Evolutionary conservation across 805 yeast genomes (phyloP).

Genomic region (Sugiyamaella smithiae): DNA sequence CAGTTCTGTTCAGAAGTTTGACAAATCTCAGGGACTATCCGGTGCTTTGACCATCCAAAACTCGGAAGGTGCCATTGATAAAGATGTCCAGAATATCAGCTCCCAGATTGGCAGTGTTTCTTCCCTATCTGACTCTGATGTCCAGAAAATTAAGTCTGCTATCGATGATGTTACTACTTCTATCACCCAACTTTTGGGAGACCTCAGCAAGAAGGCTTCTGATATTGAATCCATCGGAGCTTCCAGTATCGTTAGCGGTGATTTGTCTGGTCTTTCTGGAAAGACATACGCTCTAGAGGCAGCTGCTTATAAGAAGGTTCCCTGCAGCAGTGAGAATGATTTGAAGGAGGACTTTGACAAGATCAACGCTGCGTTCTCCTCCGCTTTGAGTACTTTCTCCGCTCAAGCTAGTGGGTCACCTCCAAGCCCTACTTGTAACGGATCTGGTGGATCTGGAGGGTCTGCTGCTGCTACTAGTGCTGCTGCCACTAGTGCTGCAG

Average conservation of each 20-base stretch:
- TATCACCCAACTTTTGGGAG: conserved; percentile 22
- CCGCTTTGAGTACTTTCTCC: conserved; percentile 16
- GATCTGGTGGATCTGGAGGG: conserved; percentile 11
- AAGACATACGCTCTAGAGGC: conserved; percentile 25
- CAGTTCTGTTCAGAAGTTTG: conserved; percentile 14
- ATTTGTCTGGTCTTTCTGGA: conserved; percentile 23
- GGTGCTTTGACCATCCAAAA: conserved; percentile 33
- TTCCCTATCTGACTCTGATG: conserved; percentile 17
- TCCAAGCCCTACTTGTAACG: conserved; percentile 12
- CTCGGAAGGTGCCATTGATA: conserved; percentile 22
- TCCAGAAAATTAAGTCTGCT: conserved; percentile 11
- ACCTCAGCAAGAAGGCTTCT: conserved; percentile 24
- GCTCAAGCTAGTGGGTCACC: conserved; percentile 12
- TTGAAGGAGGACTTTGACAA: conserved; percentile 16
- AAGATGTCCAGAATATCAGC: conserved; percentile 18
- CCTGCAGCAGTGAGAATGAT: conserved; percentile 18
- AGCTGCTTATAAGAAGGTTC: conserved; percentile 19
- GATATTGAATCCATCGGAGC: conserved; percentile 28
- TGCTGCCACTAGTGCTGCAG: conserved; percentile 5
- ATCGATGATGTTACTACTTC: conserved; percentile 17
- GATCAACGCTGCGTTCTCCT: conserved; percentile 11
- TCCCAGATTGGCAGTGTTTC: conserved; percentile 13
- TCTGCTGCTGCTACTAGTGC: conserved; percentile 15
- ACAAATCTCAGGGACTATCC: conserved; percentile 23
- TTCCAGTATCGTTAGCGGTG: conserved; percentile 23